Evolutionary conservation across 306 rosid genomes (phyloP).

Genomic region (Fagus sylvatica): DNA sequence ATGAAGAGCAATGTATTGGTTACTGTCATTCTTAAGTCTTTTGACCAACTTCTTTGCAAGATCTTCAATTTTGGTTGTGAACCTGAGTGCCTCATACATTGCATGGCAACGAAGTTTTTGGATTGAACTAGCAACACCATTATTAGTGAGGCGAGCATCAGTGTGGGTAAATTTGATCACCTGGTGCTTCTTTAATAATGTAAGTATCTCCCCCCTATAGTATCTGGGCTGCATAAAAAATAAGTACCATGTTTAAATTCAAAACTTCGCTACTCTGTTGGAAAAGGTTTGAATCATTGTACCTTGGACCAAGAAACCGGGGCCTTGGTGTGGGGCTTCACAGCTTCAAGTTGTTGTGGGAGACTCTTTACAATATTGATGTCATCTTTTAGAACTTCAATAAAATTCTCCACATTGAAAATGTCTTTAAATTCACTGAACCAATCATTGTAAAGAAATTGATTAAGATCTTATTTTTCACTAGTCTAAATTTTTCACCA

Average conservation of each 20-base stretch:
- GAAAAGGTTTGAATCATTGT: not conserved
- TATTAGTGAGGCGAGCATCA: constrained; percentile 61
- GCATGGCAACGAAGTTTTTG: constrained; percentile 64
- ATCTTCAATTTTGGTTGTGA: constrained; percentile 47
- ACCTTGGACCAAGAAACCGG: constrained; percentile 83
- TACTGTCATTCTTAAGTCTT: constrained; percentile 41
- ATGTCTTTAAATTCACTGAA: constrained; percentile 60
- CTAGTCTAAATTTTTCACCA: not conserved
- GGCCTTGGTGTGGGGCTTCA: constrained; percentile 39
- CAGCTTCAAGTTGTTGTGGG: constrained; percentile 33
- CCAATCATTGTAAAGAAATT: constrained; percentile 2
- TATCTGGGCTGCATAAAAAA: constrained; percentile 46
- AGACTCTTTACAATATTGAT: constrained; percentile 48
- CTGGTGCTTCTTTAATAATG: constrained; percentile 39
- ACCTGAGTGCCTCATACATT: constrained; percentile 57
- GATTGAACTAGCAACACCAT: constrained; percentile 42
- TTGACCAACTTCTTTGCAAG: constrained; percentile 54
- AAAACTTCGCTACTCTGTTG: not conserved
- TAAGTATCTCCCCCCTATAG: constrained; percentile 40
- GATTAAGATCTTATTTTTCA: not conserved
- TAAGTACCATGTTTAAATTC: constrained; percentile 7
- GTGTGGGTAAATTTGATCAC: constrained; percentile 57
- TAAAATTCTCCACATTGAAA: constrained; percentile 62
- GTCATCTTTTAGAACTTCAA: constrained; percentile 56
- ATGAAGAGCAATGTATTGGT: constrained; percentile 60